These are phyloP conservation scores for Vigna radiata DNA, from an alignment of 306 rosid species.

Conservation along the genomic window DNA sequence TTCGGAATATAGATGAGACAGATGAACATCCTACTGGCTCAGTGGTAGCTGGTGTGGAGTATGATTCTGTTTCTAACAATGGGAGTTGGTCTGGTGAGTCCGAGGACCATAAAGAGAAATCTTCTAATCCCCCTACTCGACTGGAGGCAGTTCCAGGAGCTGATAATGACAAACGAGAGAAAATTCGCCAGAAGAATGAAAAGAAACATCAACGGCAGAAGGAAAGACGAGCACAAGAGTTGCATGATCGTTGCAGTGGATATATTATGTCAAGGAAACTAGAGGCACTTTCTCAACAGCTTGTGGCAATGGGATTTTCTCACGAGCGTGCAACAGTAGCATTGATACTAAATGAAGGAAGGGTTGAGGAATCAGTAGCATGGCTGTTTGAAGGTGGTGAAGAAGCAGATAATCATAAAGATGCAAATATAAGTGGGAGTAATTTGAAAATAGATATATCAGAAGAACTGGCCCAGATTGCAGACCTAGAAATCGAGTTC, in stretches of 20 bases:
- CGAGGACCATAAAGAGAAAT: constrained; percentile 80
- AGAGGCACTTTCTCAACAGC: constrained; percentile 85
- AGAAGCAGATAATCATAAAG: constrained; percentile 58
- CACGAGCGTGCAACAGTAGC: constrained; percentile 83
- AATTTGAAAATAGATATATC: constrained; percentile 88
- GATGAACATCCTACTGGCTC: constrained; percentile 74
- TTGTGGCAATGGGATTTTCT: constrained; percentile 86
- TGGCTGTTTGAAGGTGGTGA: constrained; percentile 82
- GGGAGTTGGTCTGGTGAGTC: constrained; percentile 98
- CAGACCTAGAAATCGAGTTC: constrained; percentile 64
- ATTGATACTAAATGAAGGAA: constrained; percentile 81
- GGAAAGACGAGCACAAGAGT: constrained; percentile 90
- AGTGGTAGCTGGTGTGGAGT: constrained; percentile 62
- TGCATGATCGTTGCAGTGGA: constrained; percentile 81
- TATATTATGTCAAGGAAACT: constrained; percentile 93
- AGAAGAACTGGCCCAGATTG: constrained; percentile 76
- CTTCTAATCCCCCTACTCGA: constrained; percentile 55
- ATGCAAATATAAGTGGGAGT: constrained; percentile 52
- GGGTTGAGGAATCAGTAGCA: constrained; percentile 80
- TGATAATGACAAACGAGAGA: constrained; percentile 86
- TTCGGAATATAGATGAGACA: constrained; percentile 80
- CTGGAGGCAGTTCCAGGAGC: constrained; percentile 82
- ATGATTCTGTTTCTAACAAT: constrained; percentile 87
- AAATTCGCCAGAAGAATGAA: constrained; percentile 88
- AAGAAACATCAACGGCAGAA: constrained; percentile 91